Conservation (phyloP, 495 filamentous ascomycete species). For the Tetracladium marchalianum region DNA sequence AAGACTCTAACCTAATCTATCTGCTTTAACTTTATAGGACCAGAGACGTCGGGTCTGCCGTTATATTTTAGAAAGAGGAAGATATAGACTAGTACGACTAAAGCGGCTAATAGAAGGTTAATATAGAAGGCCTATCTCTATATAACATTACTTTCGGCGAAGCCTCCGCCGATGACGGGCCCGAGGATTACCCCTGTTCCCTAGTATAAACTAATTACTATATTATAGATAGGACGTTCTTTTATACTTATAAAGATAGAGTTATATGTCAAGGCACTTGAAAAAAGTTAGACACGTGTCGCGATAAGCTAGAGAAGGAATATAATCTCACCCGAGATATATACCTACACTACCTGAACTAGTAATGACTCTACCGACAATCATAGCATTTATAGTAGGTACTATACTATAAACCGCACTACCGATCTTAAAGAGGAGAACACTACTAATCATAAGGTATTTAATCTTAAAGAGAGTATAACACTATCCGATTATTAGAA, state of each 20-base stretch:
- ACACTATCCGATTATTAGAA: slow-evolving; percentile 21
- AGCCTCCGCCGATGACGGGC: slow-evolving; percentile 32
- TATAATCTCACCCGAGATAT: slow-evolving; percentile 35
- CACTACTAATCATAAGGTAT: slow-evolving; percentile 33
- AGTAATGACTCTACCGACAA: slow-evolving; percentile 36
- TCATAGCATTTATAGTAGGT: slow-evolving; percentile 38
- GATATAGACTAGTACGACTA: slow-evolving; percentile 3
- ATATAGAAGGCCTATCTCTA: slow-evolving; percentile 29
- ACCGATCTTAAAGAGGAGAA: slow-evolving; percentile 39
- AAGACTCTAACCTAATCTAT: slow-evolving; percentile 22
- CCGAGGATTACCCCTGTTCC: slow-evolving; percentile 38
- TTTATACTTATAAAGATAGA: slow-evolving; percentile 22
- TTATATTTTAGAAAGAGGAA: slow-evolving; percentile 4
- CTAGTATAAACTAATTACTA: slow-evolving; percentile 29
- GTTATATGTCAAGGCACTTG: too few relatives aligned
- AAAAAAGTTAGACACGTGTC: slow-evolving; percentile 18
- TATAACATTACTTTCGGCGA: slow-evolving; percentile 22
- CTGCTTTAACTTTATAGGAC: not conserved
- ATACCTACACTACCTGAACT: slow-evolving; percentile 36
- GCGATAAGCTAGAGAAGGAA: slow-evolving; percentile 13
- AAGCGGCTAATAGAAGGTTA: slow-evolving; percentile 2
- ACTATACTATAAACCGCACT: slow-evolving; percentile 46
- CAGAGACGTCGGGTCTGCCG: not conserved
- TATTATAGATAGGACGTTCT: slow-evolving; percentile 36
- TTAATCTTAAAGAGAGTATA: slow-evolving; percentile 43